A percentile compares a stretch with the other conserved stretches of the same genome.
These are phyloP conservation scores for Plasmodium gallinaceum DNA, from an alignment of 169 alveolate species.

Conservation along the genomic window DNA sequence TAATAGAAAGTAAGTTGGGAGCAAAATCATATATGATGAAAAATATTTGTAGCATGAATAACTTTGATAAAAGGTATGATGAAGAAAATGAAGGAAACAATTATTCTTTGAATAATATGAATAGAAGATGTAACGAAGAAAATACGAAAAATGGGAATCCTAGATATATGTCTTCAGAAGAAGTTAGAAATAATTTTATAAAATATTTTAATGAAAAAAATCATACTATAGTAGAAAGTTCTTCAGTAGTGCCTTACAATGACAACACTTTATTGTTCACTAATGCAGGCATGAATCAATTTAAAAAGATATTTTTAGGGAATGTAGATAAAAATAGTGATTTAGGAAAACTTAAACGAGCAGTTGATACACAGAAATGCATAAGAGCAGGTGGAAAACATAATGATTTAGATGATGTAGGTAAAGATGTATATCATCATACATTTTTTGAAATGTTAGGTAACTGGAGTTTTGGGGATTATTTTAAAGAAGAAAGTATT, in stretches of 20 bases:
- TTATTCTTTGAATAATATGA: neutral
- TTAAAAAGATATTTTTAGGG: conserved; percentile 92
- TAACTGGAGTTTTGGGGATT: conserved; percentile 97
- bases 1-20: too few species aligned
- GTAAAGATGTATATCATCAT: conserved; percentile 96
- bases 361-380: conserved; percentile 95
- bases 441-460: conserved; percentile 98
- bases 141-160: neutral
- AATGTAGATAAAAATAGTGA: conserved; percentile 92
- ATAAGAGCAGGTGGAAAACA: conserved; percentile 95
- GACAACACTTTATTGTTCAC: conserved; percentile 94
- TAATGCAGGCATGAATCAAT: conserved; percentile 96
- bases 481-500: conserved; percentile 94
- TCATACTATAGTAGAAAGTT: conserved; percentile 84
- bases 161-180: conserved; percentile 48
- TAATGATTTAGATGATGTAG: conserved; percentile 94
- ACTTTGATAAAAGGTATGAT: neutral
- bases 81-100: neutral
- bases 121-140: neutral
- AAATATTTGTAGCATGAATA: too few species aligned
- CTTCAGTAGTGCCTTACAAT: conserved; percentile 93
- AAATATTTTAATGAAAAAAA: conserved; percentile 83
- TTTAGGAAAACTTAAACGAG: conserved; percentile 92
- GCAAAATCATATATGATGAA: too few species aligned
- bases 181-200: conserved; percentile 84